These are phyloP conservation scores for Diaporthe sp. DNA, from an alignment of 2,329 filamentous ascomycete species.

Conservation along the genomic window DNA sequence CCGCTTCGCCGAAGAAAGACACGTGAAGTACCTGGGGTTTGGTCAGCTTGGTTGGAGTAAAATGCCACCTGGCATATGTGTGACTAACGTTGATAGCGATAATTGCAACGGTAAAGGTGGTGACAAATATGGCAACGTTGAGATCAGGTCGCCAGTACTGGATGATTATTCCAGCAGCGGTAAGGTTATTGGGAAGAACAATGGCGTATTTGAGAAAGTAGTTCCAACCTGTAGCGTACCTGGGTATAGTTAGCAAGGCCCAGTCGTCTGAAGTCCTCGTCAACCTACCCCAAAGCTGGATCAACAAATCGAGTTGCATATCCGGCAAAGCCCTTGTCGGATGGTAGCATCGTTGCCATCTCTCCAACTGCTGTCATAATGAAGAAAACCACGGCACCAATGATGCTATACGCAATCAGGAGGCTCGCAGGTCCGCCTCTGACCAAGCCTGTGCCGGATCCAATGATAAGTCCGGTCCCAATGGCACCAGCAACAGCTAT, in stretches of 20 bases:
- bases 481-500: constrained; percentile 37
- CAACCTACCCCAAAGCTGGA: constrained; percentile 46
- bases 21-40: background rate
- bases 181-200: constrained; percentile 53
- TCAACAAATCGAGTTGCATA: constrained; percentile 49
- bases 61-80: background rate
- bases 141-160: constrained; percentile 54
- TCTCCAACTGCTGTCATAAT: constrained; percentile 63
- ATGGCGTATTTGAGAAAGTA: constrained; percentile 61
- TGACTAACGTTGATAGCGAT: constrained; percentile 49
- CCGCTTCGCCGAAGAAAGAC: background rate
- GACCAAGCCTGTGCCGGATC: constrained; percentile 61
- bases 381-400: constrained; percentile 64
- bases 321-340: constrained; percentile 46
- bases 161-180: constrained; percentile 53
- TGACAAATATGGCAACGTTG: constrained; percentile 54
- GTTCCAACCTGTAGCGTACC: constrained; percentile 59
- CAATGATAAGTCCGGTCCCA: constrained; percentile 59
- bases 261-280: background rate
- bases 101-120: constrained; percentile 50
- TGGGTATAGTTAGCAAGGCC: constrained; percentile 12
- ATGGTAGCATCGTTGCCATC: constrained; percentile 47
- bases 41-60: background rate
- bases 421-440: constrained; percentile 58
- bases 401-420: constrained; percentile 54